A percentile compares a stretch with the other conserved stretches of the same genome.
These are phyloP conservation scores for Colletotrichum tofieldiae DNA, from an alignment of 2,329 filamentous ascomycete species.

Conservation along the genomic window DNA sequence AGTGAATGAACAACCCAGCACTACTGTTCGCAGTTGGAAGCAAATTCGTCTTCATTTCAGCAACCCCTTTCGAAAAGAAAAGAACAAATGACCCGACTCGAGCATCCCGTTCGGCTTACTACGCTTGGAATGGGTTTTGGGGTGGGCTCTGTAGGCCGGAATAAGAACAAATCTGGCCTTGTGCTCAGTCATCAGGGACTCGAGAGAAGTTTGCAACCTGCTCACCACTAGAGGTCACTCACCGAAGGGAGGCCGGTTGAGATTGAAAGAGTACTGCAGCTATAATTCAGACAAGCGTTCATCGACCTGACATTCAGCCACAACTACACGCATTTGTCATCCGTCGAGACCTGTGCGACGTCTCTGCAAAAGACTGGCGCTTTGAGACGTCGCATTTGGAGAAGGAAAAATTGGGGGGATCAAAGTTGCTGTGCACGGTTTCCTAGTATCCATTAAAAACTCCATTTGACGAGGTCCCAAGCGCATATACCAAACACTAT, in stretches of 20 bases:
- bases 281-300: neutral
- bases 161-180: neutral
- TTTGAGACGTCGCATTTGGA: neutral
- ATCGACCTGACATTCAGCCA: neutral
- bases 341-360: neutral
- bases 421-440: neutral
- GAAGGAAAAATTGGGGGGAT: too few relatives aligned
- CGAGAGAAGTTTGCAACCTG: neutral
- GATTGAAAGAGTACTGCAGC: too few relatives aligned
- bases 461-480: neutral
- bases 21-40: neutral
- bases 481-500: neutral
- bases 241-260: neutral
- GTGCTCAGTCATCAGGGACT: neutral
- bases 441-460: too few relatives aligned
- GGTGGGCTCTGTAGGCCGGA: too few relatives aligned
- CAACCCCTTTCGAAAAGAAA: neutral
- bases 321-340: neutral
- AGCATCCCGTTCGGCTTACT: neutral
- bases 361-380: neutral
- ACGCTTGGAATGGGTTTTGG: neutral
- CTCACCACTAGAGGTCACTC: neutral
- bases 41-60: neutral
- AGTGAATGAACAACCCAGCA: neutral
- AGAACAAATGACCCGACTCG: too few relatives aligned